Conservation (phyloP, 495 filamentous ascomycete species). For the Penicillium nucicola region DNA sequence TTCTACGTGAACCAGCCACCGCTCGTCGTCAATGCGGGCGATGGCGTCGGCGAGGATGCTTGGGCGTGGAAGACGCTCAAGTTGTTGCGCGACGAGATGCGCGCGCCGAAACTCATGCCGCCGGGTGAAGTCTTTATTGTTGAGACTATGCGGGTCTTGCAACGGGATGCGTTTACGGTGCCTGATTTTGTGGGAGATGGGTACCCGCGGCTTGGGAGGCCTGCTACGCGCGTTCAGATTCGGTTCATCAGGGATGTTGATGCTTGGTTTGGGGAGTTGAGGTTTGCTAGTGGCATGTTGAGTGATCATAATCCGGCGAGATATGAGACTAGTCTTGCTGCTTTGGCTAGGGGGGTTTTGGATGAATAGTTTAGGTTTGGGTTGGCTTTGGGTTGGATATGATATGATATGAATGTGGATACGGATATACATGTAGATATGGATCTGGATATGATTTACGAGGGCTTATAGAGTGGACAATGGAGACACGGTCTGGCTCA, state of each 20-base stretch:
- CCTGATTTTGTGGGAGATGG: slow-evolving; percentile 26
- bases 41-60: slow-evolving; percentile 58
- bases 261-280: slow-evolving; percentile 63
- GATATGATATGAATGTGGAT: not conserved
- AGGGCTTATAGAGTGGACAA: not conserved
- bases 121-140: slow-evolving; percentile 76
- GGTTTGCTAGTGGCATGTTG: slow-evolving; percentile 70
- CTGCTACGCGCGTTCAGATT: slow-evolving; percentile 62
- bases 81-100: slow-evolving; percentile 64
- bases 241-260: slow-evolving; percentile 66
- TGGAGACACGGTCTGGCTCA: not conserved
- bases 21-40: slow-evolving; percentile 39
- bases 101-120: slow-evolving; percentile 65
- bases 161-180: slow-evolving; percentile 53
- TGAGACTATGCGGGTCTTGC: slow-evolving; percentile 58
- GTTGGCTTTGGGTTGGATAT: not conserved
- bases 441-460: not conserved
- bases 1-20: slow-evolving; percentile 47
- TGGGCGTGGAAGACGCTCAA: slow-evolving; percentile 71
- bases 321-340: slow-evolving; percentile 62
- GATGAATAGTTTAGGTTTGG: slow-evolving; percentile 29
- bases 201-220: slow-evolving; percentile 51
- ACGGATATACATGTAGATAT: not conserved
- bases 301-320: slow-evolving; percentile 72
- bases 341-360: slow-evolving; percentile 52